Evolutionary conservation across 345 rosid species (phyloP).

Genomic region (Eutrema japonicum): DNA sequence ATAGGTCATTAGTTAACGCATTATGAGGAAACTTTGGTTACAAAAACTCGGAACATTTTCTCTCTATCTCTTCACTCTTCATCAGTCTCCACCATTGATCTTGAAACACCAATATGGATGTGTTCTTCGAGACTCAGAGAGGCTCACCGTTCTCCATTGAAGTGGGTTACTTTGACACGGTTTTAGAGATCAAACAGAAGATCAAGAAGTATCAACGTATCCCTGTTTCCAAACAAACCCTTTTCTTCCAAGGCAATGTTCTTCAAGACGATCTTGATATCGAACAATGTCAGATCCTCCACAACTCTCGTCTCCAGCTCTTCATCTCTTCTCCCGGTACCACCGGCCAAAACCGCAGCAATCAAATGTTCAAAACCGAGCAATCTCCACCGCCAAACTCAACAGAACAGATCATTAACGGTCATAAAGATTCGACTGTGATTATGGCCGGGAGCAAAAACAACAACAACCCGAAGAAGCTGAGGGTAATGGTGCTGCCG

Average conservation of each 20-base stretch:
- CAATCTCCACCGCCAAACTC: constrained; percentile 18
- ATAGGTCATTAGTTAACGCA: constrained; percentile 22
- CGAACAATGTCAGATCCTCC: constrained; percentile 61
- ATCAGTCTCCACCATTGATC: constrained; percentile 8
- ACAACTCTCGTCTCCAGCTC: constrained; percentile 67
- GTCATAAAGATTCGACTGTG: background rate
- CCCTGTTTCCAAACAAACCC: constrained; percentile 59
- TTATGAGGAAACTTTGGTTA: constrained; percentile 14
- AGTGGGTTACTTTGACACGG: constrained; percentile 72
- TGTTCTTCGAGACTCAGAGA: constrained; percentile 59
- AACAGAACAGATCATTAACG: constrained; percentile 5
- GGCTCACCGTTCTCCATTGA: constrained; percentile 70
- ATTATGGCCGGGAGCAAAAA: constrained; percentile 28
- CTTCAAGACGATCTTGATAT: constrained; percentile 68
- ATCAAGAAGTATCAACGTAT: constrained; percentile 66
- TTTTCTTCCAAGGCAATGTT: constrained; percentile 64
- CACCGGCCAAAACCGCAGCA: constrained; percentile 11
- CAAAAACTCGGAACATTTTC: background rate
- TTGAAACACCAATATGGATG: constrained; percentile 53
- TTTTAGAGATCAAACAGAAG: constrained; percentile 75
- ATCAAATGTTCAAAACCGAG: constrained; percentile 3
- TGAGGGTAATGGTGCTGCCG: constrained; percentile 64
- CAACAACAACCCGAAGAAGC: constrained; percentile 48
- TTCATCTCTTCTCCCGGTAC: constrained; percentile 41
- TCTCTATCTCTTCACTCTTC: constrained; percentile 3